Base-by-base conservation (phyloP, 805 yeast species). In the Candida jianshihensis region DNA sequence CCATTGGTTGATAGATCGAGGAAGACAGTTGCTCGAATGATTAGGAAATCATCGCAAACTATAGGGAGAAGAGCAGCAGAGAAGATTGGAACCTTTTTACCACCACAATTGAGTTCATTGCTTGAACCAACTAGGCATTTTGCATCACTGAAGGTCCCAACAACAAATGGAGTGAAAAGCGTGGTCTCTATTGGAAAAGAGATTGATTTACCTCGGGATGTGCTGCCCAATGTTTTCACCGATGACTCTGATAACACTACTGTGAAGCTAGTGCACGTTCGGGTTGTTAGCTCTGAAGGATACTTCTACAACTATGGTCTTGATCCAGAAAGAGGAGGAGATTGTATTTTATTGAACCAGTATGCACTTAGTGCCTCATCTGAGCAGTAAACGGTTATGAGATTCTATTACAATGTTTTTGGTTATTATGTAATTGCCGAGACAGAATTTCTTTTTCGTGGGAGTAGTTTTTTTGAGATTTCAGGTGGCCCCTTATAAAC, bases 271-370 rank as follows among this genome's bases (percentile, higher is more conserved):
- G 53, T 41, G 31, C 73, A 72, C 48, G 77, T 77, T 12, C 70
- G 77, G 39, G 90, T 88, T 6, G 85, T 86, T 4, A 85, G 95
- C 1, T 71, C 81, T 0, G 84, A 78, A 38, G 97, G 97, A 0
- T 75, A 72, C 46, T 81, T 84, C 46, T 82, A 81, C 49, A 84
- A 82, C 34, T 90, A 86, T 57, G 81, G 81, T 2, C 62, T 90
- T 31, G 92, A 87, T 43, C 80, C 92, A 0, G 94, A 81, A 42
- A 62, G 89, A 36, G 97, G 97, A 2, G 98, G 98, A 2, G 96
- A 89, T 53, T 90, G 97, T 60, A 74, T 81, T 27, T 63, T 87
- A 42, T 63, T 84, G 37, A 75, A 79, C 42, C 95, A 86, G 51
- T 81, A 78, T 51, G 70, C 81, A 6, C 61, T 82, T 7, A n/a